phyloP scores from a whole-genome alignment of 1,284 basidiomycete genomes.

The Flammula alnicola region DNA sequence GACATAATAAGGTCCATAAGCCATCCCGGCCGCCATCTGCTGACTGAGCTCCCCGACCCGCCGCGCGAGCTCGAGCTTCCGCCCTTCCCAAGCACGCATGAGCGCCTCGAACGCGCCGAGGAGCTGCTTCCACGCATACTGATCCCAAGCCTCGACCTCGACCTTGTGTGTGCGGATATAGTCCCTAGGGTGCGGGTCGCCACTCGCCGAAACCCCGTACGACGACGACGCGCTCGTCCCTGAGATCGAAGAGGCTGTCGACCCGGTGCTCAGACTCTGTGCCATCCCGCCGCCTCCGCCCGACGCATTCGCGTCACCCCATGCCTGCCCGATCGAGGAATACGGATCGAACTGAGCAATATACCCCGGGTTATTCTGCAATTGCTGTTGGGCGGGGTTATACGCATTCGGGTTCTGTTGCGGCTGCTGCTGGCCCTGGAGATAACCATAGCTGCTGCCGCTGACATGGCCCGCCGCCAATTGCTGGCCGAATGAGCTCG shows the following conservation, averaged over 20 bases:
- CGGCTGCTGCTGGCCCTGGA: conserved; percentile 35
- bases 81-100: conserved; percentile 53
- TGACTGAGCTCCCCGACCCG: conserved; percentile 45
- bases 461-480: conserved; percentile 41
- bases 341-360: conserved; percentile 63
- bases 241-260: conserved; percentile 15
- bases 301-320: conserved; percentile 30
- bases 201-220: conserved; percentile 35
- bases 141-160: conserved; percentile 63
- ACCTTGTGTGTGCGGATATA: conserved; percentile 56
- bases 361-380: conserved; percentile 45
- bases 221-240: conserved; percentile 12
- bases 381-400: conserved; percentile 38
- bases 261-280: conserved; percentile 21
- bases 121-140: conserved; percentile 61
- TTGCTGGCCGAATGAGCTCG: conserved; percentile 44
- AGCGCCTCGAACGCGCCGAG: conserved; percentile 54
- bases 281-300: conserved; percentile 1
- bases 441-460: conserved; percentile 49
- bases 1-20: conserved; percentile 44
- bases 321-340: conserved; percentile 43
- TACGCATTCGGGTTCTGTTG: conserved; percentile 24
- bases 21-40: conserved; percentile 38
- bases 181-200: conserved; percentile 57
- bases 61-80: conserved; percentile 50